phyloP scores from a whole-genome alignment of 2,329 filamentous ascomycete genomes.

The Graphilbum sp. region DNA sequence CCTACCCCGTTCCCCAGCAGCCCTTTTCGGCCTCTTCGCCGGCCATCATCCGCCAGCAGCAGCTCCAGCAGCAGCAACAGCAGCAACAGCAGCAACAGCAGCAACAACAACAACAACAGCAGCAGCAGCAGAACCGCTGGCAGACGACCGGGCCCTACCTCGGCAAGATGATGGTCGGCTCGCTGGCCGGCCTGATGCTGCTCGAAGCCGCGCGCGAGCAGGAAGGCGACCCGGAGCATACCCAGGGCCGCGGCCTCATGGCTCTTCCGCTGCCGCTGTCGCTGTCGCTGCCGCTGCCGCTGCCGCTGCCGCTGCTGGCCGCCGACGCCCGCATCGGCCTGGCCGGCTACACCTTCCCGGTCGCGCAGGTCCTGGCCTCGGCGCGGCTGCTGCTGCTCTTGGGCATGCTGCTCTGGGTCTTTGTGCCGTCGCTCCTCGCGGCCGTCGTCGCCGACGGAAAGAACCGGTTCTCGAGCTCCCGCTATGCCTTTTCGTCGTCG shows the following conservation, averaged over 20 bases:
- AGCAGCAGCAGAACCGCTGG: constrained; percentile 38
- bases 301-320: constrained; percentile 21
- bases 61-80: constrained; percentile 35
- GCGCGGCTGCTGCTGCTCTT: constrained; percentile 36
- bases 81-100: constrained; percentile 22
- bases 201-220: constrained; percentile 61
- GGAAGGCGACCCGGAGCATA: constrained; percentile 45
- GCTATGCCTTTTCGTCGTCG: constrained; percentile 38
- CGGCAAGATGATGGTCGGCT: constrained; percentile 80
- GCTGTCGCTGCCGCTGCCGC: constrained; percentile 36
- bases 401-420: constrained; percentile 36
- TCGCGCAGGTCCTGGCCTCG: constrained; percentile 28
- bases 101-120: no score
- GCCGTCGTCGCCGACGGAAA: background rate
- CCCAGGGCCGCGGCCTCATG: constrained; percentile 50
- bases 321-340: constrained; percentile 29
- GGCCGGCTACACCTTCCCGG: constrained; percentile 35
- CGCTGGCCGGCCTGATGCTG: constrained; percentile 82
- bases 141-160: constrained; percentile 37
- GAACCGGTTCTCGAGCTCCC: no score
- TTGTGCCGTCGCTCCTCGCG: constrained; percentile 30
- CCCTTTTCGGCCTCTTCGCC: constrained; percentile 24
- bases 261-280: constrained; percentile 30
- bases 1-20: constrained; percentile 28
- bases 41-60: constrained; percentile 34